These are phyloP conservation scores for Eragrostis nindensis DNA, from an alignment of 176 grass and related monocot genomes.

Conservation along the genomic window DNA sequence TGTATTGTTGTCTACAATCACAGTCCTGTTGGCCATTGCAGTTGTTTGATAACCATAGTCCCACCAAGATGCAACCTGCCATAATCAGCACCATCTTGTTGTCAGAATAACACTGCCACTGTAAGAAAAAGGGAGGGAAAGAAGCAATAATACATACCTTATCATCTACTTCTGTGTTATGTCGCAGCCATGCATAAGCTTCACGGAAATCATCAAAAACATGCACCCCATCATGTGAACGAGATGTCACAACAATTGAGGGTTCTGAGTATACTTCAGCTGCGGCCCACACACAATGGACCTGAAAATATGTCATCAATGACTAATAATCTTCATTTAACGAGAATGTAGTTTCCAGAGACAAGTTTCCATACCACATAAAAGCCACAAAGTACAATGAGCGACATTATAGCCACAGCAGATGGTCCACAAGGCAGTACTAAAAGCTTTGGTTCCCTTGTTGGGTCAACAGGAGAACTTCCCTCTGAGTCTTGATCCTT, in stretches of 20 bases:
- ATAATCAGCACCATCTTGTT: conserved; percentile 18
- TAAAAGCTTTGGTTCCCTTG: conserved; percentile 64
- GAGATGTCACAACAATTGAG: conserved; percentile 97
- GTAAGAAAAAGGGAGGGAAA: too few relatives aligned
- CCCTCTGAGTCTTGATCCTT: conserved; percentile 74
- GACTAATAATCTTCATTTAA: neutral
- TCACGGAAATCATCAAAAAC: conserved; percentile 99
- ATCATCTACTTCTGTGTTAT: conserved; percentile 98
- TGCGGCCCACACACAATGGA: conserved; percentile 99
- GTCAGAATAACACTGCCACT: too few relatives aligned
- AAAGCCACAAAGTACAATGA: conserved; percentile 82
- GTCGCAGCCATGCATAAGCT: conserved; percentile 97
- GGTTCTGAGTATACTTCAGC: conserved; percentile 96
- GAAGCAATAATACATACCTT: too few relatives aligned
- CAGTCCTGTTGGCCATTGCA: conserved; percentile 98
- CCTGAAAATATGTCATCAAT: conserved; percentile 50
- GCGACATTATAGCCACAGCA: conserved; percentile 62
- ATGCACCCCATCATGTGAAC: conserved; percentile 79
- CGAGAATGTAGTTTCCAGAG: neutral
- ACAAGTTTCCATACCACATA: conserved; percentile 76
- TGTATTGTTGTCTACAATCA: conserved; percentile 99
- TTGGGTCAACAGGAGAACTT: conserved; percentile 47
- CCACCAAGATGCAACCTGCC: conserved; percentile 99
- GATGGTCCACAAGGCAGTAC: conserved; percentile 80
- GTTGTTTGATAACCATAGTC: conserved; percentile 99